These are phyloP conservation scores for Gymnopus androsaceus DNA, from an alignment of 1,284 basidiomycete genomes.

Conservation along the genomic window DNA sequence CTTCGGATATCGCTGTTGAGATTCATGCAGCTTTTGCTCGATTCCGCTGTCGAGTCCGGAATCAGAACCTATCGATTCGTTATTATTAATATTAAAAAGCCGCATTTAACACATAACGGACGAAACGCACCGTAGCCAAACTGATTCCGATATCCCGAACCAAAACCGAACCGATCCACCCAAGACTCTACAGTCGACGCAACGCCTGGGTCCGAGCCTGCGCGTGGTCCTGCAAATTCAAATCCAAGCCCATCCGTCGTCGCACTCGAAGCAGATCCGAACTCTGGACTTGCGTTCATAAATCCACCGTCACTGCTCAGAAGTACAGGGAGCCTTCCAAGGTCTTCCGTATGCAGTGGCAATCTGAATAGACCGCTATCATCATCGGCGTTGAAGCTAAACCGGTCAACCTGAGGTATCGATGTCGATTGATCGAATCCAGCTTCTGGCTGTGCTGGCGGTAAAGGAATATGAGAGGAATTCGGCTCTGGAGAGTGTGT, in stretches of 20 bases:
- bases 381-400: not conserved
- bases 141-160: too few relatives aligned
- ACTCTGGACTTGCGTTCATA: not conserved
- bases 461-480: too few relatives aligned
- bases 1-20: not conserved
- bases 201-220: too few relatives aligned
- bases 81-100: too few relatives aligned
- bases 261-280: not conserved
- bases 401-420: not conserved
- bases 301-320: not conserved
- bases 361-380: not conserved
- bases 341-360: conserved; percentile 14
- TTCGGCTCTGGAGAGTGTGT: too few relatives aligned
- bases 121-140: too few relatives aligned
- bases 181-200: too few relatives aligned
- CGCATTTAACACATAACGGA: too few relatives aligned
- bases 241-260: not conserved
- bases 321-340: conserved; percentile 11
- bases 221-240: not conserved
- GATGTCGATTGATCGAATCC: not conserved
- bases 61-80: too few relatives aligned
- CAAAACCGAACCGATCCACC: too few relatives aligned
- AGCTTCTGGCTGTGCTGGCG: too few relatives aligned
- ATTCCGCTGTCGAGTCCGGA: not conserved
- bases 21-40: not conserved